phyloP scores from a whole-genome alignment of 805 yeast species.

The Brettanomyces anomalus region DNA sequence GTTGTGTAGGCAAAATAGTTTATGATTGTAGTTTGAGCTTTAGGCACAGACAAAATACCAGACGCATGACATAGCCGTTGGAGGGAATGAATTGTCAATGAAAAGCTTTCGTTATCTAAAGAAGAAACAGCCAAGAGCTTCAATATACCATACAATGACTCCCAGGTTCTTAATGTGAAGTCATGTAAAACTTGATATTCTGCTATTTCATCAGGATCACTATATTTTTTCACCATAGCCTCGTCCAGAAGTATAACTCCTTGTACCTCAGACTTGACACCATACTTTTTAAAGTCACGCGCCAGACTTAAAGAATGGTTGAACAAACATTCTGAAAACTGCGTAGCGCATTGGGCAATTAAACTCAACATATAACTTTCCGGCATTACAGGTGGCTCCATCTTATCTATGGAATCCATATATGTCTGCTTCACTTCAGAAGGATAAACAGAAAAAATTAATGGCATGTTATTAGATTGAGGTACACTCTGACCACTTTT shows the following conservation, averaged over 20 bases:
- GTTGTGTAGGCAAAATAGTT: conserved; percentile 37
- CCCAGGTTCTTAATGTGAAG: conserved; percentile 29
- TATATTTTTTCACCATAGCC: conserved; percentile 8
- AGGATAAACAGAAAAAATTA: conserved; percentile 30
- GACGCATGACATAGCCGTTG: conserved; percentile 79
- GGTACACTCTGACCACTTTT: conserved; percentile 1
- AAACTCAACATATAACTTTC: conserved; percentile 53
- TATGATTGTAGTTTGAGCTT: conserved; percentile 50
- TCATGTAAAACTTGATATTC: conserved; percentile 13
- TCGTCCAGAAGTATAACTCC: conserved; percentile 16
- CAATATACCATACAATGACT: conserved; percentile 34
- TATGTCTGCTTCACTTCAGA: conserved; percentile 45
- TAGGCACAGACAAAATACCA: conserved; percentile 56
- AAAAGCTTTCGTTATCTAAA: conserved; percentile 64
- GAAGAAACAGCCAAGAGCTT: conserved; percentile 52
- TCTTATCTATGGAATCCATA: conserved; percentile 73
- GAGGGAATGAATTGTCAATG: conserved; percentile 55
- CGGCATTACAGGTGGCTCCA: conserved; percentile 65
- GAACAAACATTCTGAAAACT: conserved; percentile 63
- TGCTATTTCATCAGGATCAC: conserved; percentile 4
- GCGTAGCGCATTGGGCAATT: conserved; percentile 41
- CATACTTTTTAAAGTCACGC: not conserved
- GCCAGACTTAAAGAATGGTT: conserved; percentile 38
- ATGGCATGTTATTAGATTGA: conserved; percentile 2
- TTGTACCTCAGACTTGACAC: not conserved